Conservation (phyloP, 352 stramenopile species). For the Globisporangium middletonii region DNA sequence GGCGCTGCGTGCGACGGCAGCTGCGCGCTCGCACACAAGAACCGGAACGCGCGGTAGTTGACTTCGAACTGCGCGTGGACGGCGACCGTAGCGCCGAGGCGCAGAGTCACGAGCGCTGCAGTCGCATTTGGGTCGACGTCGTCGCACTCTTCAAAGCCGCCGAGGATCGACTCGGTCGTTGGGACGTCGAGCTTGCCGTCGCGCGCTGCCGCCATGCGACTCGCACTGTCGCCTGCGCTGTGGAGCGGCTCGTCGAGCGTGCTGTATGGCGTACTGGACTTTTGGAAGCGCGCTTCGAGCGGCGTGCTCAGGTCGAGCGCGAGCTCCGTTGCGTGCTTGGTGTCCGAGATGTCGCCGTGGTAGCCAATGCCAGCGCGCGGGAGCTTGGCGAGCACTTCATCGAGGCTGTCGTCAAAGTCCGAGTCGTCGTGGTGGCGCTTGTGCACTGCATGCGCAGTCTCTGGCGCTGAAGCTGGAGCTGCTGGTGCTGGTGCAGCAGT, state of each 20-base stretch:
- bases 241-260: slow-evolving; percentile 57
- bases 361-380: slow-evolving; percentile 75
- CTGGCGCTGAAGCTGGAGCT: not conserved
- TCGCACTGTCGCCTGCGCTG: slow-evolving; percentile 26
- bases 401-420: slow-evolving; percentile 48
- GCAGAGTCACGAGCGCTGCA: slow-evolving; percentile 43
- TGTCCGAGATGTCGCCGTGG: slow-evolving; percentile 54
- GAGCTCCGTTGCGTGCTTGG: slow-evolving; percentile 48
- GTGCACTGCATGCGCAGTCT: slow-evolving; percentile 15
- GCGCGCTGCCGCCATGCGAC: slow-evolving; percentile 11
- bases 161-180: slow-evolving; percentile 71
- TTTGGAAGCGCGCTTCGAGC: slow-evolving; percentile 69
- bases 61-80: slow-evolving; percentile 48
- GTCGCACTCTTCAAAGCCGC: slow-evolving; percentile 78
- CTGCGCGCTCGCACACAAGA: slow-evolving; percentile 34
- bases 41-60: slow-evolving; percentile 65
- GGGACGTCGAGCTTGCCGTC: slow-evolving; percentile 54
- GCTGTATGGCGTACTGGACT: slow-evolving; percentile 72
- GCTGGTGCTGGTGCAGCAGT: not conserved
- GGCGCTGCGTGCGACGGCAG: slow-evolving; percentile 3
- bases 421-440: slow-evolving; percentile 57
- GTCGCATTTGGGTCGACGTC: slow-evolving; percentile 69
- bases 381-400: slow-evolving; percentile 53
- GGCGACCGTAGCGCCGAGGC: slow-evolving; percentile 18
- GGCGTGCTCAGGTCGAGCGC: slow-evolving; percentile 40